A percentile compares a stretch with the other conserved stretches of the same genome.
phyloP scores from a whole-genome alignment of 306 rosid species.

The Quercus aquifolioides region DNA sequence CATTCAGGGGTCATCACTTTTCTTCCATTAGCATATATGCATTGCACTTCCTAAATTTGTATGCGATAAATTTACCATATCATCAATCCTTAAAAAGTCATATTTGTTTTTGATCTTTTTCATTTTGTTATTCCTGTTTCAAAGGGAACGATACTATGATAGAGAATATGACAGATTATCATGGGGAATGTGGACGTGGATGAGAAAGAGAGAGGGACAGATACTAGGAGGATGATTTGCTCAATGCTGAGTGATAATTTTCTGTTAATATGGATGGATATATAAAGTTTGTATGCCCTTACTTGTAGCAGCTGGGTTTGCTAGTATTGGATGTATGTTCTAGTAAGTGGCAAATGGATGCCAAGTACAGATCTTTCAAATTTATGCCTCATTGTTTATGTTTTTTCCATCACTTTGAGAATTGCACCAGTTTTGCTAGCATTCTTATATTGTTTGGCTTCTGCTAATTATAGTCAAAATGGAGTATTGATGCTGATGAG shows the following conservation, averaged over 20 bases:
- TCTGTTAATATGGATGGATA: neutral
- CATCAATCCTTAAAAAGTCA: neutral
- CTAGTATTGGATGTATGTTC: neutral
- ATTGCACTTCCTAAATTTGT: neutral
- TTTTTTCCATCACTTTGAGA: neutral
- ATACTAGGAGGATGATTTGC: neutral
- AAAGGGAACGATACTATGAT: constrained; percentile 86
- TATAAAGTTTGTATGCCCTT: neutral
- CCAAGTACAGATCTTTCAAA: neutral
- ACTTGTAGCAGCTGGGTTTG: neutral
- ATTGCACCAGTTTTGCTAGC: neutral
- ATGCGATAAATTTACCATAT: neutral
- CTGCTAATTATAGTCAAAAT: no score
- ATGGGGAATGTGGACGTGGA: constrained; percentile 75
- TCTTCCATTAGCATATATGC: neutral
- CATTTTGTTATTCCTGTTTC: constrained; percentile 6
- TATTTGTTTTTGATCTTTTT: constrained; percentile 3
- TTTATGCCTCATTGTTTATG: neutral
- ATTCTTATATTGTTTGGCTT: neutral
- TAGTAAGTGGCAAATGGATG: neutral
- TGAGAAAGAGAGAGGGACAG: constrained; percentile 41
- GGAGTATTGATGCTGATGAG: no score
- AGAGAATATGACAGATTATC: constrained; percentile 73
- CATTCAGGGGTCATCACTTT: neutral
- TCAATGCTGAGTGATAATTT: neutral